Conservation (phyloP, 2,329 filamentous ascomycete genomes). For the Colletotrichum paranaense region DNA sequence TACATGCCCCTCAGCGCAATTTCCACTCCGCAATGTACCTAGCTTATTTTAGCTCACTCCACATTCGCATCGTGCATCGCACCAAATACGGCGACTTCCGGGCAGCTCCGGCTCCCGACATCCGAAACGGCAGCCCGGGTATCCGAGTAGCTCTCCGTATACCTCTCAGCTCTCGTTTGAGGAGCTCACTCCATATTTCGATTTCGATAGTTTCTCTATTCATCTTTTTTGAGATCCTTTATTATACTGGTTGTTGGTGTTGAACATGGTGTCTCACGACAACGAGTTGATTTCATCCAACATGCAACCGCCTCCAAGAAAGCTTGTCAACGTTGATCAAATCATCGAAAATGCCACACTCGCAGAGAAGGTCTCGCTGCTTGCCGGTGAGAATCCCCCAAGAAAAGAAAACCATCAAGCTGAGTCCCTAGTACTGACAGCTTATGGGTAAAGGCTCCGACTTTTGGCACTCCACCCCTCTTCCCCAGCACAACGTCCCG, state of each 20-base stretch:
- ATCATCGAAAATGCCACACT: conserved; percentile 63
- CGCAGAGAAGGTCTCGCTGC: conserved; percentile 63
- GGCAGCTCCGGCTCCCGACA: conserved; percentile 6
- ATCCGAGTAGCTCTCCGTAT: not conserved
- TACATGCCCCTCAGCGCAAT: no score
- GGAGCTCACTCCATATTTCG: not conserved
- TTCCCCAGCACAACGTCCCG: conserved; percentile 70
- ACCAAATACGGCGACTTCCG: conserved; percentile 15
- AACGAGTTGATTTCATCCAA: not conserved
- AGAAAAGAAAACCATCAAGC: not conserved
- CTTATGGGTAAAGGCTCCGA: conserved; percentile 61
- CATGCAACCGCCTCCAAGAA: not conserved
- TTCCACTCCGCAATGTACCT: not conserved
- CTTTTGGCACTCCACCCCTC: conserved; percentile 75
- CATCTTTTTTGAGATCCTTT: not conserved
- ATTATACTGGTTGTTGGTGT: not conserved
- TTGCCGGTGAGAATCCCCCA: conserved; percentile 53
- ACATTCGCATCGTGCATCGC: not conserved
- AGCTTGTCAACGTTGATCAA: conserved; percentile 60
- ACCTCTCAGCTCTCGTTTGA: not conserved
- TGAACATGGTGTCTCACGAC: not conserved
- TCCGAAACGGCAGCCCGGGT: conserved; percentile 2
- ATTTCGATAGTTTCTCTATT: not conserved
- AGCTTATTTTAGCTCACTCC: not conserved
- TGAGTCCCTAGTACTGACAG: not conserved